These are phyloP conservation scores for Chenopodium album DNA, from an alignment of 148 eudicot genomes.

Conservation along the genomic window DNA sequence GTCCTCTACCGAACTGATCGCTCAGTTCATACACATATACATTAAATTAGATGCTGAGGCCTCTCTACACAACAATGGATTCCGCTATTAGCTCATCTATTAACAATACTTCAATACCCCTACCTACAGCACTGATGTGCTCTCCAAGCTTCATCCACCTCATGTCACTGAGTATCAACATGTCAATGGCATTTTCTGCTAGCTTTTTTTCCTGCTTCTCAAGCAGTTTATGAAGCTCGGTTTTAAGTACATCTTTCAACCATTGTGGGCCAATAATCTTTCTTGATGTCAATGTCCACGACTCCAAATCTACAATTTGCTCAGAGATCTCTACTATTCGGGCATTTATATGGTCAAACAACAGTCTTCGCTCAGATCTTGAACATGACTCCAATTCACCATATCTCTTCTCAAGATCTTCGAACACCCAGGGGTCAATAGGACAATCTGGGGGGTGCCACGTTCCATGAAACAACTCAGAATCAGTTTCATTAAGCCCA, in stretches of 20 bases:
- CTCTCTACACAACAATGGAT: constrained; percentile 17
- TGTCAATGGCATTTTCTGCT: constrained; percentile 20
- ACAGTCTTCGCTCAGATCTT: constrained; percentile 57
- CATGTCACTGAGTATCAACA: constrained; percentile 44
- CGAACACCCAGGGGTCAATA: constrained; percentile 50
- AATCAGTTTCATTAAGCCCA: constrained; percentile 40
- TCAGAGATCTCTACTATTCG: constrained; percentile 44
- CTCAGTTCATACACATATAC: constrained; percentile 6
- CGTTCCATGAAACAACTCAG: constrained; percentile 35
- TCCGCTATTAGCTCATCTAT: constrained; percentile 67
- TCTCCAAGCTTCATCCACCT: constrained; percentile 46
- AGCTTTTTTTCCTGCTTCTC: constrained; percentile 34
- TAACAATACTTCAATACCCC: constrained; percentile 56
- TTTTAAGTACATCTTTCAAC: constrained; percentile 32
- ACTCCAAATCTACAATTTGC: constrained; percentile 32
- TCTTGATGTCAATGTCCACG: constrained; percentile 36
- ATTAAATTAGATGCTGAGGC: neutral
- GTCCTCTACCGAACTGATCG: constrained; percentile 5
- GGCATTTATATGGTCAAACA: constrained; percentile 64
- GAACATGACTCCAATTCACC: constrained; percentile 27
- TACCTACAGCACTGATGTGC: constrained; percentile 47
- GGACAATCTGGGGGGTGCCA: constrained; percentile 56
- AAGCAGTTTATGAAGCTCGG: constrained; percentile 47
- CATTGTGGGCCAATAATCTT: constrained; percentile 17
- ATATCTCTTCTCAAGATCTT: constrained; percentile 70